Evolutionary conservation across 352 stramenopile species (phyloP).

Genomic region (Globisporangium orthogonon): DNA sequence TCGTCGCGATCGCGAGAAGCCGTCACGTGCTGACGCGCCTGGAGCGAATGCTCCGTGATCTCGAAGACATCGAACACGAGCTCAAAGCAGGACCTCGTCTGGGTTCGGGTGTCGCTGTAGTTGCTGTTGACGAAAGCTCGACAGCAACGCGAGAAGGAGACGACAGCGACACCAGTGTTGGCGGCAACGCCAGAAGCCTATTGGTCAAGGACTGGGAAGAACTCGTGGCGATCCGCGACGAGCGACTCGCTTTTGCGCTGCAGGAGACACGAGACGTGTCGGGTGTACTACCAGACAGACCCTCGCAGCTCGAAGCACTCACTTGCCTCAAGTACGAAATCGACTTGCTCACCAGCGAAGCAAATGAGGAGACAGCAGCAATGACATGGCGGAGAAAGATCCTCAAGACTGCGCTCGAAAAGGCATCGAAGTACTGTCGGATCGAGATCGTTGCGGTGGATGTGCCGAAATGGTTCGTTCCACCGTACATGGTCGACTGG

Average conservation of each 20-base stretch:
- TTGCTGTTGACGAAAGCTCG: background rate
- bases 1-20: conserved; percentile 1
- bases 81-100: background rate
- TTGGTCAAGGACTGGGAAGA: background rate
- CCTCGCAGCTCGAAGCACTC: background rate
- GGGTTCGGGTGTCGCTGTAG: background rate
- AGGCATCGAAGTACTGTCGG: background rate
- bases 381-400: background rate
- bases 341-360: background rate
- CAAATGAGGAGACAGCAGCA: background rate
- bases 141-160: background rate
- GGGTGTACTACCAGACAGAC: background rate
- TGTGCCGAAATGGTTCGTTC: background rate
- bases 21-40: background rate
- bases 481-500: conserved; percentile 5
- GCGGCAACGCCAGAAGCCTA: background rate
- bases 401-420: background rate
- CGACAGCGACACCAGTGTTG: background rate
- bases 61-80: background rate
- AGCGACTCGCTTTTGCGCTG: background rate
- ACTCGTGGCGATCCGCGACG: conserved; percentile 2
- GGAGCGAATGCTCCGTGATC: background rate
- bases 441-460: background rate
- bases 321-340: background rate
- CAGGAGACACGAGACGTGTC: background rate